Base-by-base conservation (phyloP, 768 basidiomycete species). In the Mycena crocata region DNA sequence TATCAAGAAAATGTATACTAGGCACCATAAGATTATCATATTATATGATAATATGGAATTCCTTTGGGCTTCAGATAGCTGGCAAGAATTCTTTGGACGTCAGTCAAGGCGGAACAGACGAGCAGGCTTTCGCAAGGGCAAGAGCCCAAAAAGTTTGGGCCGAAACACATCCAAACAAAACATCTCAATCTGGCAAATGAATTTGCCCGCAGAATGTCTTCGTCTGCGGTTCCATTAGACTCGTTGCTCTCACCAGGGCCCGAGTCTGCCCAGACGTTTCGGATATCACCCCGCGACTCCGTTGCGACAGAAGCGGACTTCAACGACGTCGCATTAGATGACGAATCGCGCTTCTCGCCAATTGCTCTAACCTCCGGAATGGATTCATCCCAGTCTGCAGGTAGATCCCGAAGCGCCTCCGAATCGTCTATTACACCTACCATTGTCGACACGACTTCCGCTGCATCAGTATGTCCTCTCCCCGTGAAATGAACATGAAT, bases 241-340 rank as follows among this genome's bases (percentile, higher is more conserved):
- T 57, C 66, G 7, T 15, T 67, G 8, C 61, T 67, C 10, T 62
- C 66, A 19, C 66, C 66, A 1, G 66, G 66, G 2, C 66, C 66
- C 15, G 46, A 56, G 24, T 40, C 55, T 13, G 57, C 23, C 14
- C 66, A 67, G 50, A 37, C 61, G 5, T 67, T 67, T 54, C 48
- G 56, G 1, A 17, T 57, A 0, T 62, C 66, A 7, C 24, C 56
- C 23, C 48, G 66, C 28, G 66, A 67, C 37, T 62, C 61, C 13
- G 60, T 67, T 49, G 61, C 86, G 30, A 83, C 87, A 5, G 85
- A 85, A 55, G 85, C 89, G 21, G 90, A 91, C 69, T 86, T 90
- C 71, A 90, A 90, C 68, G 90, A 92, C 61, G 82, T 89, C 70
- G 86, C 83, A 35, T 79, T 87, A 12, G 85, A 87, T 63, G 86